Evolutionary conservation across 2,329 filamentous ascomycete genomes (phyloP), one percentile per base, ranked within the genome.

Genomic region (Arachnomyces sp.): DNA sequence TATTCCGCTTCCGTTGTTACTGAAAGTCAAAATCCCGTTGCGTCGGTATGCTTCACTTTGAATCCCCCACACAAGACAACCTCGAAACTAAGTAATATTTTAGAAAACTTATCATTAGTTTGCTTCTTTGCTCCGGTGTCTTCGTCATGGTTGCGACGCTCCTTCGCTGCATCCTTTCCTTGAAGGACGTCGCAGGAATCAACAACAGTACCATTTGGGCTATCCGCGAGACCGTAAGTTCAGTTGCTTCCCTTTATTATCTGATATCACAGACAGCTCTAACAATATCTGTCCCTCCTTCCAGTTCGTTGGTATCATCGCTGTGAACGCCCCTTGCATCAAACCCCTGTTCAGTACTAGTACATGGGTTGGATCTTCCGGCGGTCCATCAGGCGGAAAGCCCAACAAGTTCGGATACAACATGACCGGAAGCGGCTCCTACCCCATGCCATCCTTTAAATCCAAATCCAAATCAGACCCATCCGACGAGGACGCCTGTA

Each of bases 71-170:
- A 34, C 4, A 7, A 29, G 9, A 29, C 4, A 14, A 18, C 15
- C 20, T 18, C 6, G 4, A 2, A 20, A 16, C 20, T n/a, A n/a
- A n/a, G n/a, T n/a, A 38, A 28, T 30, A 13, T 28, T 13, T 30
- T 25, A 51, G 49, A 3, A 67, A 68, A 46, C 15, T 67, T 2
- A 50, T 61, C 13, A 60, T 67, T 29, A 55, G 57, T 1, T 16
- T 66, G 3, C 52, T 67, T 0, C 60, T 68, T 7, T 68, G 61
- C 34, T 64, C 64, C 2, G 64, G 65, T 2, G 31, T 68, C n/a
- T 68, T 68, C 43, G 58, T 67, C 39, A 65, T 68, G 43, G 45
- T 60, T 7, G 63, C 64, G n/a, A 59, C 64, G 1, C 43, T 68
- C 0, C 51, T 68, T 28, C 64, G 65, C 14, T 66, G 61, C 37